phyloP scores from a whole-genome alignment of 129 eudicot genomes.

The Rutidosis leptorrhynchoides region DNA sequence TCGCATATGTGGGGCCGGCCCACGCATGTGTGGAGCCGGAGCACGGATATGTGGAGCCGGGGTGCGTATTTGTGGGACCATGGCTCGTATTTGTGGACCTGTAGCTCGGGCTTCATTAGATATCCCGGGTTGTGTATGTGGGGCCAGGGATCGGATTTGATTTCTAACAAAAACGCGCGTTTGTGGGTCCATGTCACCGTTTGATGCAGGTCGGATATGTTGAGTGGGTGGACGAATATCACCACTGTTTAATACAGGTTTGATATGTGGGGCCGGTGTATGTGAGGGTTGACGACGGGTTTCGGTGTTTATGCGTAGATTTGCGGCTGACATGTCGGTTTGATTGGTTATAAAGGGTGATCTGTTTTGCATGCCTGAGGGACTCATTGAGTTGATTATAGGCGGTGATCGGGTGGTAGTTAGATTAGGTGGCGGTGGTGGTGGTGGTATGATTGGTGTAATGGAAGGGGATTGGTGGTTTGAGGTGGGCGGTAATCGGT shows the following conservation, averaged over 20 bases:
- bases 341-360: slow-evolving; percentile 29
- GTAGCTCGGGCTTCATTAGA: slow-evolving; percentile 20
- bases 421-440: neutral
- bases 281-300: slow-evolving; percentile 62
- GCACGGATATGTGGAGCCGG: neutral
- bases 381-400: slow-evolving; percentile 4
- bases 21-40: neutral
- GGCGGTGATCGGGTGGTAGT: slow-evolving; percentile 15
- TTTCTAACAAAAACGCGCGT: slow-evolving; percentile 7
- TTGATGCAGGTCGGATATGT: slow-evolving; percentile 36
- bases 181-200: neutral
- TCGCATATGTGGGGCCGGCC: slow-evolving; percentile 8
- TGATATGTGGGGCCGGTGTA: slow-evolving; percentile 41
- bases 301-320: slow-evolving; percentile 39
- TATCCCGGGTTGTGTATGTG: slow-evolving; percentile 44
- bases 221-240: slow-evolving; percentile 54
- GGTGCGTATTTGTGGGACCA: slow-evolving; percentile 36
- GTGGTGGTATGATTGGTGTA: slow-evolving; percentile 25
- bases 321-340: slow-evolving; percentile 38
- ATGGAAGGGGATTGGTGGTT: slow-evolving; percentile 2
- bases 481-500: slow-evolving; percentile 28
- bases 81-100: slow-evolving; percentile 50
- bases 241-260: slow-evolving; percentile 19
- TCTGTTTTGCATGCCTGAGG: slow-evolving; percentile 13
- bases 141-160: slow-evolving; percentile 53